Base-by-base conservation (phyloP, 768 basidiomycete genomes). In the Serpula lacrymans region DNA sequence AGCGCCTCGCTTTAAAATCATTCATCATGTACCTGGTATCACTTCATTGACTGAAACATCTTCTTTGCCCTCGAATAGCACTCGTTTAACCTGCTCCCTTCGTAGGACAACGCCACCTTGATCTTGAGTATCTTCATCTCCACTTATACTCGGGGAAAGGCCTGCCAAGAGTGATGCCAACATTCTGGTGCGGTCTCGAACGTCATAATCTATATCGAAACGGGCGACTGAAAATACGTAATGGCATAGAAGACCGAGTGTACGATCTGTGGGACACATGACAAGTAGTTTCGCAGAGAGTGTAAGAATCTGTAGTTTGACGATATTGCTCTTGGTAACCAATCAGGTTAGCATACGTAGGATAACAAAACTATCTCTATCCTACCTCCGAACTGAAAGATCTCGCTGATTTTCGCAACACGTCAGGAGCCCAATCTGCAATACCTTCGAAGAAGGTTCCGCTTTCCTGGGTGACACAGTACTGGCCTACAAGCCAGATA, bases 401-500 rank as follows among this genome's bases (percentile, higher is more conserved):
- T 58, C 85, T 90, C 3, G 80, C 82, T 4, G 78, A 65, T 51
- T 84, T 84, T n/a, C 95, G 70, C 9, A 98, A 63, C 4, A 95
- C 78, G 57, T 99, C 96, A 1, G 95, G 90, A 0, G 83, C 89
- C 89, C 88, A 94, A 22, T 74, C 71, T 4, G 70, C 80, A 6
- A 92, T 62, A 12, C 81, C 82, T 37, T 78, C 75, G 2, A 77
- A 69, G 1, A 68, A 60, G 13, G 61, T 48, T 28, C 50, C 43
- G 8, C 34, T 34, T 18, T 51, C 54, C 13, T 58, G 54, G 5
- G 62, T 59, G 11, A 72, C 71, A 13, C 86, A 78, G 55, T 90
- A 90, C 58, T 96, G 91, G 0, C 95, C 94, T 0, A 92, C 91
- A 1, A 97, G 77, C 92, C 95, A 96, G 18, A 91, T 65, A 1